Evolutionary conservation across 164 flowering plant species (phyloP), one percentile per base, ranked within the genome.

Genomic region (Aristolochia californica): DNA sequence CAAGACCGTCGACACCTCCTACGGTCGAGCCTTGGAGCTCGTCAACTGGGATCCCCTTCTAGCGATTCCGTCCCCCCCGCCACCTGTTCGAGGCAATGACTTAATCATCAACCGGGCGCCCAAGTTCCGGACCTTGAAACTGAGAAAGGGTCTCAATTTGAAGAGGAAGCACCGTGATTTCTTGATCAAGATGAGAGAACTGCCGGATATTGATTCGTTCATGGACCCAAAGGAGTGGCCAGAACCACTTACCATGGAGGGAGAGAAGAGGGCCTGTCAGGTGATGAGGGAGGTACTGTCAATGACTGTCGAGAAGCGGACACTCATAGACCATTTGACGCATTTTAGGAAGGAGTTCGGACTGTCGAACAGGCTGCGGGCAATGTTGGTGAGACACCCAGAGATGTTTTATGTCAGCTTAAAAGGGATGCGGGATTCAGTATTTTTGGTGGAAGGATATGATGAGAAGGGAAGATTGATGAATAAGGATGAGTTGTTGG

Each of bases 1-100:
- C 62, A 84, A 75, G 69, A 78, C 73, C 22, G 80, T 89, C n/a
- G n/a, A n/a, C n/a, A n/a, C n/a, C n/a, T n/a, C 91, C 20, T 89
- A 84, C 62, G 99, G 99, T 18, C 84, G 91, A 4, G 96, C 96
- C 1, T 86, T 93, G 15, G 95, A 93, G 72, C 96, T 93, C 53
- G 93, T 89, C 11, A 56, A 76, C 0, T 89, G 99, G 94, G 84
- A 87, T 51, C 58, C 75, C 2, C 4, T 60, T 25, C 70, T 89
- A 48, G 95, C 97, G 1, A 53, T 64, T 21, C 79, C 81, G 38
- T n/a, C 84, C 25, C 80, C 84, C 40, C 18, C 11, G 11, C 62
- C 61, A 22, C 63, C 64, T 17, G 62, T 43, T 50, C 48, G 58
- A n/a, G 23, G 73, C 5, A 63, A 28, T 9, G 84, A 59, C 17